These are phyloP conservation scores for Cylindrodendrum hubeiense DNA, from an alignment of 2,329 filamentous ascomycete genomes.

Conservation along the genomic window DNA sequence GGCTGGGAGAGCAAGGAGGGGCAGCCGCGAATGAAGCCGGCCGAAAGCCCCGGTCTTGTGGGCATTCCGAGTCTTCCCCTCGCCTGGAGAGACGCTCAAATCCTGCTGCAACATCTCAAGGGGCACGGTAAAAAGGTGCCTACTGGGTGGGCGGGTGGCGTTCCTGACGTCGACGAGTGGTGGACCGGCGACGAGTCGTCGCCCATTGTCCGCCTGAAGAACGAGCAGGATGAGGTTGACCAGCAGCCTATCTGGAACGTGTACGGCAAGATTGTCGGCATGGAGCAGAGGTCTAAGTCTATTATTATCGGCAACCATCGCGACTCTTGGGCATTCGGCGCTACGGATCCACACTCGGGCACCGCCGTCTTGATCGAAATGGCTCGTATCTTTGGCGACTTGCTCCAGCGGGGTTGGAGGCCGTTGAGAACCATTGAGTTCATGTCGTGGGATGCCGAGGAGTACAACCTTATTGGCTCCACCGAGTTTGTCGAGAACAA, in stretches of 20 bases:
- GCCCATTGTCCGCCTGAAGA: conserved; percentile 84
- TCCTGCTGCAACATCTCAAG: conserved; percentile 80
- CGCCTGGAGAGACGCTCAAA: conserved; percentile 88
- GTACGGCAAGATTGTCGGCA: conserved; percentile 84
- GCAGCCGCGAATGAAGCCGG: conserved; percentile 74
- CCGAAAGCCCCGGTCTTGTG: conserved; percentile 78
- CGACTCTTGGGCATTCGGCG: conserved; percentile 92
- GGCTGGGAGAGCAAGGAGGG: conserved; percentile 81
- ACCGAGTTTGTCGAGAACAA: conserved; percentile 95
- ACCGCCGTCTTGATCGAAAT: conserved; percentile 94
- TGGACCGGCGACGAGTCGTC: conserved; percentile 84
- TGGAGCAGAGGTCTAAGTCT: conserved; percentile 85
- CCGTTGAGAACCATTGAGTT: conserved; percentile 96
- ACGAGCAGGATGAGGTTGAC: conserved; percentile 86
- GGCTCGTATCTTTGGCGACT: conserved; percentile 84
- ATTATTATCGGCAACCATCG: conserved; percentile 94
- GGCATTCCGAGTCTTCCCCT: conserved; percentile 92
- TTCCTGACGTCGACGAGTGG: conserved; percentile 80
- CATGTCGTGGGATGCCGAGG: conserved; percentile 94
- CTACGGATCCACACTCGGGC: conserved; percentile 86
- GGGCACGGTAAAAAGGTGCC: conserved; percentile 79
- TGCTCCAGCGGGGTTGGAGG: conserved; percentile 84
- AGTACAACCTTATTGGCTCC: conserved; percentile 93
- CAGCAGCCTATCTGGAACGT: conserved; percentile 94
- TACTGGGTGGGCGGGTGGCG: conserved; percentile 79